Base-by-base conservation (phyloP, 164 flowering plant genomes). In the Berberis thunbergii region DNA sequence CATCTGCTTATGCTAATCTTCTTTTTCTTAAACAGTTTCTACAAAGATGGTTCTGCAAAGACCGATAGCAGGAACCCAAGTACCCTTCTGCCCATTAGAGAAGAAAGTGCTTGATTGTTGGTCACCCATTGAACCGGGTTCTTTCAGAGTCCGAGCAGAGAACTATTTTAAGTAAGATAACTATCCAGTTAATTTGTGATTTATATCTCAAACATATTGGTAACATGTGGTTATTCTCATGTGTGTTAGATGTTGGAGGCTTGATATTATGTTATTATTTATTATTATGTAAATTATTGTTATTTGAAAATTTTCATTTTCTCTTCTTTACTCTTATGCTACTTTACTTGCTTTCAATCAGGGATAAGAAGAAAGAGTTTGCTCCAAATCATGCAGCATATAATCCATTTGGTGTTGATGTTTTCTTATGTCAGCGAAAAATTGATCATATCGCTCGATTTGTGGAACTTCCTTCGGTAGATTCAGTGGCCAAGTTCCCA, bases 341-440 rank as follows among this genome's bases (percentile, higher is more conserved):
- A 5, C 13, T 10, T 52, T 52, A 3, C 52, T 43, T 61, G 50
- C 45, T 63, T 69, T 2, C 64, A 41, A 68, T 64, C 82, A 94
- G 99, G 84, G 99, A 94, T 70, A 94, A 84, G 73, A 91, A 81
- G 85, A 94, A 94, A 77, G 99, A 87, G 0, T 75, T 83, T 65
- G 96, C 97, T 70, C 72, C 84, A 8, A 84, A 74, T 60, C 57
- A 74, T 74, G 88, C 97, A 13, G 97, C 96, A 57, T 94, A 85
- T 75, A 75, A 83, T 70, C 97, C 99, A 6, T 83, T 87, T 71
- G 99, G 99, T 54, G 95, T 94, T 59, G 99, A 94, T 75, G 89
- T 87, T 60, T 94, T 82, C 76, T 76, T 89, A 76, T 81, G 84
- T 60, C 84, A 61, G 10, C 69, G 80, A 50, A 94, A 94, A 83